These are phyloP conservation scores for Smallanthus sonchifolius DNA, from an alignment of 129 eudicot species.

Conservation along the genomic window DNA sequence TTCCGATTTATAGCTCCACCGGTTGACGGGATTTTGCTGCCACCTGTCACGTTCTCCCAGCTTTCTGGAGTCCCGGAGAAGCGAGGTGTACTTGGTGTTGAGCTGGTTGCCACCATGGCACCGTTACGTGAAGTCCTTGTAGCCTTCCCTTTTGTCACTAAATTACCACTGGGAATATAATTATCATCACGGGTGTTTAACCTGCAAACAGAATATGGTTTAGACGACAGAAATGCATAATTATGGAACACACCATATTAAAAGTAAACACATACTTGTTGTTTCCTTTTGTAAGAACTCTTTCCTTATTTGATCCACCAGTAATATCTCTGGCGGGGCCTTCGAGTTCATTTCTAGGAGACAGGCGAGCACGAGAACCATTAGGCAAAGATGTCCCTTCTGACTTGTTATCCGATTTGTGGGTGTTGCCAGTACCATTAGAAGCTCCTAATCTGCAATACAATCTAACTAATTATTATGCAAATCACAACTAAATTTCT, in stretches of 20 bases:
- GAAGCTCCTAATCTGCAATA: constrained; percentile 58
- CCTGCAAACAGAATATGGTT: constrained; percentile 36
- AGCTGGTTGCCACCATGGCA: constrained; percentile 43
- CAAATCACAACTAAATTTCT: constrained; percentile 3
- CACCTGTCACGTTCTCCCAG: constrained; percentile 58
- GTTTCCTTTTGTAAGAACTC: constrained; percentile 49
- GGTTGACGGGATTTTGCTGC: constrained; percentile 41
- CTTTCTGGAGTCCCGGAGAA: constrained; percentile 53
- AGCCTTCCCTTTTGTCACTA: constrained; percentile 74
- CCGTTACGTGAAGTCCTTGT: constrained; percentile 66
- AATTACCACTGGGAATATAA: constrained; percentile 42
- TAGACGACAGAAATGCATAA: constrained; percentile 5
- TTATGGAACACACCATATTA: neutral
- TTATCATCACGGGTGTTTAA: constrained; percentile 54
- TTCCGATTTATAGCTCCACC: constrained; percentile 54
- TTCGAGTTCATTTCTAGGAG: constrained; percentile 62
- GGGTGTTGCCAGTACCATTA: constrained; percentile 39
- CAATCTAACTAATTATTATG: neutral
- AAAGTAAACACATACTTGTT: constrained; percentile 47
- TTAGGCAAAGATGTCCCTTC: constrained; percentile 55
- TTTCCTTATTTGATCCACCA: constrained; percentile 63
- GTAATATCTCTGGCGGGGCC: constrained; percentile 50
- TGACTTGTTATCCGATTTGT: constrained; percentile 57
- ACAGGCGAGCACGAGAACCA: constrained; percentile 46
- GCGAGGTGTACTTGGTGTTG: constrained; percentile 53